phyloP scores from a whole-genome alignment of 164 flowering plant species.

The Umbellularia californica region DNA sequence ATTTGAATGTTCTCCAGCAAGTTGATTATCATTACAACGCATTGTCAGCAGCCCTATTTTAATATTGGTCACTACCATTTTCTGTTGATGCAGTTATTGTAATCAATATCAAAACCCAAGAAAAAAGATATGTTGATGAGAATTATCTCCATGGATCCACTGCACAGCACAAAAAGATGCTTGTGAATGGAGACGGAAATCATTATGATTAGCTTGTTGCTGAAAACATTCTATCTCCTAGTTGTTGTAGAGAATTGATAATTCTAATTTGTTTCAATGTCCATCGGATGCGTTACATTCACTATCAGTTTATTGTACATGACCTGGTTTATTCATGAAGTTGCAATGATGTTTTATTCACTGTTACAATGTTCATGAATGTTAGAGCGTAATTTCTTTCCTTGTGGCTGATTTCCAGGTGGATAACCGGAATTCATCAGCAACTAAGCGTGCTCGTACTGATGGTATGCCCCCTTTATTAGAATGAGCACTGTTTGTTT shows the following conservation, averaged over 20 bases:
- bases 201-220: background rate
- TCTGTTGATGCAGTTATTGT: no score
- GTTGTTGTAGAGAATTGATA: background rate
- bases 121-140: background rate
- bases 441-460: conserved; percentile 92
- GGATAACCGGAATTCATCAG: conserved; percentile 83
- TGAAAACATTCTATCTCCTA: background rate
- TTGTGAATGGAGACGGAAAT: background rate
- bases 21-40: no score
- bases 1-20: no score
- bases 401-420: conserved; percentile 35
- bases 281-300: no score
- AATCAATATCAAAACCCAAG: no score
- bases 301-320: no score
- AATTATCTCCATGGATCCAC: conserved; percentile 1
- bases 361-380: background rate
- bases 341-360: no score
- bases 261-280: no score
- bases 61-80: no score
- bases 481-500: background rate
- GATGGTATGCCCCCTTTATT: conserved; percentile 53
- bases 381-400: background rate
- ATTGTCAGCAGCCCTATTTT: no score
- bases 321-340: no score
- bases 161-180: background rate